phyloP scores from a whole-genome alignment of 1,284 basidiomycete species.

The Xanthoconium separans region DNA sequence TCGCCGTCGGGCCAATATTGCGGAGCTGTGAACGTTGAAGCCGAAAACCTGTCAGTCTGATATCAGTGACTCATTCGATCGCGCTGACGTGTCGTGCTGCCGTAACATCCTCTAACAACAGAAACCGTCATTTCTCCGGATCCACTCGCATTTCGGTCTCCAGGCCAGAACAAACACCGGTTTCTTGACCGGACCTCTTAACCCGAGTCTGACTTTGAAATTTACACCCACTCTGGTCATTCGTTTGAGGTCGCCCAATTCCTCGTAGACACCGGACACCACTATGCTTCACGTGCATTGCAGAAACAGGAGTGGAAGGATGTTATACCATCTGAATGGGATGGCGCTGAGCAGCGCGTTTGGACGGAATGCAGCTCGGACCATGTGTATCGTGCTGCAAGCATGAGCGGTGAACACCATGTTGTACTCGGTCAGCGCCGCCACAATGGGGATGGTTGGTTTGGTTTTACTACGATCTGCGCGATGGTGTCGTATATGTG shows the following conservation, averaged over 20 bases:
- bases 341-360: slow-evolving; percentile 15
- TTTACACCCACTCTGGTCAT: slow-evolving; percentile 38
- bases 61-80: too few species aligned
- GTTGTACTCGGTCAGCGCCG: slow-evolving; percentile 15
- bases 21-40: slow-evolving; percentile 18
- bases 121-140: slow-evolving; percentile 25
- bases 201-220: slow-evolving; percentile 46
- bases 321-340: slow-evolving; percentile 12
- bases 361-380: too few species aligned
- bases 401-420: slow-evolving; percentile 32
- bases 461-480: slow-evolving; percentile 22
- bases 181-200: slow-evolving; percentile 46
- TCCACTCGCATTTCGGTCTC: slow-evolving; percentile 41
- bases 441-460: slow-evolving; percentile 22
- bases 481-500: slow-evolving; percentile 29
- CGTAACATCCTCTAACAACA: neutral
- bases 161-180: slow-evolving; percentile 44
- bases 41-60: too few species aligned
- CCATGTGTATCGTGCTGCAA: slow-evolving; percentile 33
- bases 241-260: slow-evolving; percentile 29
- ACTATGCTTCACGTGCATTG: slow-evolving; percentile 9
- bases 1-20: slow-evolving; percentile 28
- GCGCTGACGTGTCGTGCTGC: too few species aligned
- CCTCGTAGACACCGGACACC: slow-evolving; percentile 32
- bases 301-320: slow-evolving; percentile 14